Base-by-base conservation (phyloP, 1,284 basidiomycete genomes). In the Thelephora terrestris region DNA sequence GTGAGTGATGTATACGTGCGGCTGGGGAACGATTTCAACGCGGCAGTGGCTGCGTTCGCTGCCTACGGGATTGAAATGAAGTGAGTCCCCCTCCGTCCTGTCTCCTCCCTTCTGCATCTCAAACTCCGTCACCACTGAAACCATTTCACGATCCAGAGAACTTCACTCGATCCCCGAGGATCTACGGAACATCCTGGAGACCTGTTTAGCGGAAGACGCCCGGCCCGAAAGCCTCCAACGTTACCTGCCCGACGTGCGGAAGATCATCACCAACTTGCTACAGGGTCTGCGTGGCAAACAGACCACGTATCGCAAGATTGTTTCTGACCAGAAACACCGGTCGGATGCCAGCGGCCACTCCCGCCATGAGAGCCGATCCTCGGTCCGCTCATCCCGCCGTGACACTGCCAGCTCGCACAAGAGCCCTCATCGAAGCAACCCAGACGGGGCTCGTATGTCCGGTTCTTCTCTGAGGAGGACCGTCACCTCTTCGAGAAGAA, bases 1-100 rank as follows among this genome's bases (percentile, higher is more conserved):
- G 93, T 99, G 57, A 96, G 92, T 71, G 91, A 98, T 65, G 88
- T 96, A 50, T 99, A 99, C 65, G 96, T 99, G 47, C 80, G 85
- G 43, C 74, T 99, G 17, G 95, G 95, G 18, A 98, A 99, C 65
- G 94, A 97, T 61, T 98, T 99, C 72, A 97, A 97, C 63, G 79
- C 83, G 17, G 93, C 93, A 23, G 90, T 94, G 35, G 77, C 84
- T 47, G 91, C 94, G 1, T 99, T 99, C 64, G 76, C 78, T 9
- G 73, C 78, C 20, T 92, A 85, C 55, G 83, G 85, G 47, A 96
- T 99, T 57, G 81, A 89, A 54, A 97, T 98, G 85, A 74, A 74
- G 93, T 95, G 65, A 68, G 89, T 77, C 17, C 43, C 38, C 38
- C 50, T 52, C 38, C 47, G 17, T 24, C 27, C 36, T 35, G 40